These are phyloP conservation scores for Rhynchosporium secalis DNA, from an alignment of 2,329 filamentous ascomycete species.

Conservation along the genomic window DNA sequence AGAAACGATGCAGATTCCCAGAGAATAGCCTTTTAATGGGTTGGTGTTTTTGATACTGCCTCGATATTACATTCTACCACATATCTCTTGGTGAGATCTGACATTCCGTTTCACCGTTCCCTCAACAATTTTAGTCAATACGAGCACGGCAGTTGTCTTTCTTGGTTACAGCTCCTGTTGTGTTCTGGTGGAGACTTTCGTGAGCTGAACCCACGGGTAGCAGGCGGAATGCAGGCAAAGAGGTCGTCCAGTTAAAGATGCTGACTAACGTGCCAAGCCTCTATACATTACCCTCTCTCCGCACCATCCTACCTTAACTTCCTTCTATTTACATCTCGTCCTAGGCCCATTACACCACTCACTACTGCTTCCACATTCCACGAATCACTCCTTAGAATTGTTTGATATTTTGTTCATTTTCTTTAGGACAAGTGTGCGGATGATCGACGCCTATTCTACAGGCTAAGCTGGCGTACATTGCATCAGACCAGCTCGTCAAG, in stretches of 20 bases:
- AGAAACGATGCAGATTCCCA: too few relatives aligned
- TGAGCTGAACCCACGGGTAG: background rate
- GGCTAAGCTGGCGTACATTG: slow-evolving; percentile 3
- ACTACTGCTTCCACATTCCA: background rate
- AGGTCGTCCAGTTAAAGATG: slow-evolving; percentile 11
- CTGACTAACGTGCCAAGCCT: slow-evolving; percentile 13
- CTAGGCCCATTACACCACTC: background rate
- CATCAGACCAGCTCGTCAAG: slow-evolving; percentile 13
- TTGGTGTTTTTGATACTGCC: too few relatives aligned
- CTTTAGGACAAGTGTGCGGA: slow-evolving; percentile 33
- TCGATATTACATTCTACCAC: too few relatives aligned
- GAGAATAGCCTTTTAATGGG: too few relatives aligned
- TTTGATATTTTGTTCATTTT: slow-evolving; percentile 5
- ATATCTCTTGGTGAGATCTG: background rate
- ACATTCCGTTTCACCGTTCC: background rate
- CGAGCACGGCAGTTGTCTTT: background rate
- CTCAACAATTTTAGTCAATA: background rate
- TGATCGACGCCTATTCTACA: slow-evolving; percentile 12
- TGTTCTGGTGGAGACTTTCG: background rate
- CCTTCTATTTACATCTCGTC: background rate
- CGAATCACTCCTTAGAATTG: background rate
- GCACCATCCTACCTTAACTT: background rate
- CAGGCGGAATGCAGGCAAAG: background rate
- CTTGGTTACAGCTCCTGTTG: background rate
- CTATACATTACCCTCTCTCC: background rate